Evolutionary conservation across 2,329 filamentous ascomycete genomes (phyloP), one percentile per base, ranked within the genome.

Genomic region (Verticillium tricorpus): DNA sequence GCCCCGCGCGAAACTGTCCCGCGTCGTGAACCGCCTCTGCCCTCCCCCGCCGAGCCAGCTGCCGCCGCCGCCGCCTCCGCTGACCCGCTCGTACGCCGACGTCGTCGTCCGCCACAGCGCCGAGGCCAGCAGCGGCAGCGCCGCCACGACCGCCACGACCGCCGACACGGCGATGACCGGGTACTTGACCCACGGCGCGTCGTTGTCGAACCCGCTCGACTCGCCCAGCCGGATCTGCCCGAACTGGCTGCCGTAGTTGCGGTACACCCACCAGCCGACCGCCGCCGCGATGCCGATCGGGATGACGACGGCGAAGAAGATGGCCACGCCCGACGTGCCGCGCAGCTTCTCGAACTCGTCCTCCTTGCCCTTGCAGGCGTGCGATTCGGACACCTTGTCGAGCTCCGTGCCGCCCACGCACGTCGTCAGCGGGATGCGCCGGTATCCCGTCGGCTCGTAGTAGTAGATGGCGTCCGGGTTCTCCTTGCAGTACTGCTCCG

Each of bases 191-290:
- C 91, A 91, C 1, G 89, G 85, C 55, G 88, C 85, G 59, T 96
- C 89, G 65, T 85, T 83, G 70, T 93, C 87, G 65, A 93, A 74
- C 76, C 74, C 65, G 25, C 70, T 74, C 63, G 70, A 70, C 69
- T 97, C 95, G 61, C 95, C 95, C 15, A 99, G 86, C 25, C 92
- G 86, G 72, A 99, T 94, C 72, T 94, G 89, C 12, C 95, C 95
- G 72, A 98, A 96, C 73, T 96, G 96, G 75, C 88, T 87, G 68
- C 88, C 88, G 91, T 92, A 97, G 76, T 91, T 91, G 63, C 80
- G 85, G 81, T 89, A 97, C 22, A 94, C 89, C 76, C 88, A 97
- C 80, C 91, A 97, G 45, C 95, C 95, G 15, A 89, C 82, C 5
- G 81, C 88, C 1, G 79, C 84, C 1, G 95, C 94, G 1, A 88